Evolutionary conservation across 139 green algal genomes (phyloP).

Genomic region (Diplosphaera chodatii): DNA sequence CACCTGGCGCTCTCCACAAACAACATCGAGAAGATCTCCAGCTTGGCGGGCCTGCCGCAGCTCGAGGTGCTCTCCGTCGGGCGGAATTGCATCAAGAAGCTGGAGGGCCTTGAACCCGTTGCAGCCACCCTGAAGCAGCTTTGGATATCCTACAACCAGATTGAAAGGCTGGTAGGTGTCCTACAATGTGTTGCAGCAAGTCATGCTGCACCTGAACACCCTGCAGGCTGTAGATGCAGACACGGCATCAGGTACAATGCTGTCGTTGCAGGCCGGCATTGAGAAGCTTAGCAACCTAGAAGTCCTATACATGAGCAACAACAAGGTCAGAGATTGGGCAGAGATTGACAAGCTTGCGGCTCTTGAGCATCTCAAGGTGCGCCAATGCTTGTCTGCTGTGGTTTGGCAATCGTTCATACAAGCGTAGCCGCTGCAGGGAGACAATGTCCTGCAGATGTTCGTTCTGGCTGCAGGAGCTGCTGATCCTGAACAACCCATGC

Average conservation of each 20-base stretch:
- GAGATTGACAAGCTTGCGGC: slow-evolving; percentile 69
- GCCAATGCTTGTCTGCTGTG: too few relatives aligned
- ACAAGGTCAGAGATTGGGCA: slow-evolving; percentile 60
- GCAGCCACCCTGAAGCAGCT: slow-evolving; percentile 84
- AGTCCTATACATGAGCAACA: slow-evolving; percentile 86
- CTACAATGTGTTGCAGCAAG: too few relatives aligned
- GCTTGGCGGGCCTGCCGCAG: slow-evolving; percentile 66
- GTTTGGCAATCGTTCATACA: too few relatives aligned
- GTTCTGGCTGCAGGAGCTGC: slow-evolving; percentile 84
- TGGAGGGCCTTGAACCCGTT: slow-evolving; percentile 87
- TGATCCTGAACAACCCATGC: slow-evolving; percentile 84
- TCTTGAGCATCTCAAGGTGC: too few relatives aligned
- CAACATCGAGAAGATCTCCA: slow-evolving; percentile 90
- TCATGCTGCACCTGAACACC: too few relatives aligned
- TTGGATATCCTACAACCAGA: slow-evolving; percentile 90
- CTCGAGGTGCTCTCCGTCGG: slow-evolving; percentile 80
- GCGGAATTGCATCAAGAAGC: slow-evolving; percentile 91
- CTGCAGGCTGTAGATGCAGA: too few relatives aligned
- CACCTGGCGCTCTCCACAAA: slow-evolving; percentile 90
- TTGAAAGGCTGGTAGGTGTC: slow-evolving; percentile 73
- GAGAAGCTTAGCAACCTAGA: slow-evolving; percentile 76
- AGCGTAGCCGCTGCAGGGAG: too few relatives aligned
- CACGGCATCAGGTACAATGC: too few relatives aligned
- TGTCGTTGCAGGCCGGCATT: slow-evolving; percentile 63
- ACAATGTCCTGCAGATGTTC: too few relatives aligned